Percentiles rank a stretch among this genome's conserved stretches.
Evolutionary conservation across 2,329 filamentous ascomycete species (phyloP).

Genomic region (Cladosporium sp.): DNA sequence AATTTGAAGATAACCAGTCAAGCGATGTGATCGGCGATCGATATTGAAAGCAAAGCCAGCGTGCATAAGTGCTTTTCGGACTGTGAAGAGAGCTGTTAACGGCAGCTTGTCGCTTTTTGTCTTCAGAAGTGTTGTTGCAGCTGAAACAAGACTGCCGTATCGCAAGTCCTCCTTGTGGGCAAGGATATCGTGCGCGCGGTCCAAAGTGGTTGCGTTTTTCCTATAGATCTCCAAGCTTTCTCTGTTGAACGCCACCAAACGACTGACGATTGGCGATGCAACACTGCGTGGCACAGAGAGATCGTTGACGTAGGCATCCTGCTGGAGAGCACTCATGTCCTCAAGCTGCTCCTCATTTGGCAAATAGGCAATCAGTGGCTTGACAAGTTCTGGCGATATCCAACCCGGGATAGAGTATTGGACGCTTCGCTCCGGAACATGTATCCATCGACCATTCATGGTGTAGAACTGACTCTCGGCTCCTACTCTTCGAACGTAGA

Average conservation of each 20-base stretch:
- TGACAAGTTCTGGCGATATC: conserved; percentile 41
- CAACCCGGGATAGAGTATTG: conserved; percentile 50
- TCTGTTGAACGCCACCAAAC: conserved; percentile 41
- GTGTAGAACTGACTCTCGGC: conserved; percentile 47
- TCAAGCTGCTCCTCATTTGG: conserved; percentile 39
- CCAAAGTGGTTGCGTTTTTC: conserved; percentile 41
- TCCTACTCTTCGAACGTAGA: conserved; percentile 40
- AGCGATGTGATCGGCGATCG: conserved; percentile 46
- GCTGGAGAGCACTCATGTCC: conserved; percentile 26
- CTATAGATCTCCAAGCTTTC: conserved; percentile 47
- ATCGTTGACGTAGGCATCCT: conserved; percentile 35
- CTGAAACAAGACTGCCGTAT: conserved; percentile 45
- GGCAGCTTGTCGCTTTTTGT: conserved; percentile 25
- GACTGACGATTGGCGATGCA: conserved; percentile 41
- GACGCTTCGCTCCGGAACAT: conserved; percentile 35
- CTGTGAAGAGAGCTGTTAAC: conserved; percentile 57
- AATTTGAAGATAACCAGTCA: conserved; percentile 60
- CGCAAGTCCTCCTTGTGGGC: conserved; percentile 41
- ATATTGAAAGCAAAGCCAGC: conserved; percentile 60
- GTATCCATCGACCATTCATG: conserved; percentile 47
- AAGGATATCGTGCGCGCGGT: conserved; percentile 46
- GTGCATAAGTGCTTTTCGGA: conserved; percentile 60
- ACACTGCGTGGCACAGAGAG: conserved; percentile 42
- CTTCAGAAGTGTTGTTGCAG: conserved; percentile 41
- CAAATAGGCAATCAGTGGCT: conserved; percentile 48